Base-by-base conservation (phyloP, 352 stramenopile genomes). In the Aphanomyces invadans region DNA sequence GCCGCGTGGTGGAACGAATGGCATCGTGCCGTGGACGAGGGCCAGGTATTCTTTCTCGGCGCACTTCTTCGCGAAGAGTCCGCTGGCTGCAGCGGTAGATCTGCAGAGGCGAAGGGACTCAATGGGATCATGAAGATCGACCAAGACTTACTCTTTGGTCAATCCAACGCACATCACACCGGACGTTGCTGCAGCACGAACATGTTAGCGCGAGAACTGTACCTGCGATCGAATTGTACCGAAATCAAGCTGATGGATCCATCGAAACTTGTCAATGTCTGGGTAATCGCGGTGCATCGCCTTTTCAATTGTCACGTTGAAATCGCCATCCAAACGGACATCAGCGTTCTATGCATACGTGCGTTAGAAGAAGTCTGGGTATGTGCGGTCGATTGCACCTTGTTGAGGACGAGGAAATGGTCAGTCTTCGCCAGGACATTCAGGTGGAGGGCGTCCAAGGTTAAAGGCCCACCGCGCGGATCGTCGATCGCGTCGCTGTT, bases 221-320 rank as follows among this genome's bases (percentile, higher is more conserved):
- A 21, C 23, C 4, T n/a, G n/a, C n/a, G n/a, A 42, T 29, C 51
- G 10, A 28, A 12, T 11, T 48, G 25, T 73, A 90, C 81, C 79
- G 73, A 95, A 96, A 72, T 96, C 88, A 25, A 96, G 76, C 72
- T 95, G 86, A 65, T 96, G 88, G 62, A 96, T 89, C 87, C 86
- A 95, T 25, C 86, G 83, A 49, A 93, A 90, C 65, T 95, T 91
- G 5, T 73, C 62, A 15, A 90, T 74, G n/a, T 89, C 74, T 25
- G 82, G 82, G 57, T 80, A 91, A 56, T 92, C 78, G 7, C 84
- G 74, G 44, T 80, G 67, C 38, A 96, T 68, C 63, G 84, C 84
- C 68, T 96, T 97, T 68, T 95, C 87, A 44, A 97, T 78, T 23
- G 87, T 95, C 39, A 89, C 84, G 65, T 94, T 76, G 72, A 97